phyloP scores from a whole-genome alignment of 2,329 filamentous ascomycete species.

The Alternaria panax region DNA sequence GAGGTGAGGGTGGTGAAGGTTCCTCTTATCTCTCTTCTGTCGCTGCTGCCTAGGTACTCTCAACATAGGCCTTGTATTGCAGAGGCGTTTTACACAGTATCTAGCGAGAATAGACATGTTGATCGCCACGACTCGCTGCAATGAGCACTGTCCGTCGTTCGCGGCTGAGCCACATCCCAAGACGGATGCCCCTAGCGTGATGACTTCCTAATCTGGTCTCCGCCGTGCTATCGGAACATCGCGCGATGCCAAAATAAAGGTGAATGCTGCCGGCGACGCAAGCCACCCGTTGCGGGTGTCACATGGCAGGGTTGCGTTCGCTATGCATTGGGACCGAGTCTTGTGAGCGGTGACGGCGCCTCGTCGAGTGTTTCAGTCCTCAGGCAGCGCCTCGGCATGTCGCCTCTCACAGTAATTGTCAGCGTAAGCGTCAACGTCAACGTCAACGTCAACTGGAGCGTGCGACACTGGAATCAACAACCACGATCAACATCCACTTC shows the following conservation, averaged over 20 bases:
- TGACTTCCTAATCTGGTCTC: not conserved
- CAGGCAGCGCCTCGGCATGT: not conserved
- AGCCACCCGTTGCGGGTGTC: constrained; percentile 24
- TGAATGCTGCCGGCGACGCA: not conserved
- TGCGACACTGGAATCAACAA: not conserved
- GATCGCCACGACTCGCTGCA: constrained; percentile 7
- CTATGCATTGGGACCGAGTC: constrained; percentile 1
- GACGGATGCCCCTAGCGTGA: not conserved
- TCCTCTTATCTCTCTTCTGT: no score
- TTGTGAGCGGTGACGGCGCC: not conserved
- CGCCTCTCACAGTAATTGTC: not conserved
- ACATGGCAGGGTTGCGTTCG: constrained; percentile 6
- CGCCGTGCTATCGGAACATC: constrained; percentile 1
- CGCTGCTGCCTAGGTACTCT: no score
- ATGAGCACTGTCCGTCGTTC: constrained; percentile 14
- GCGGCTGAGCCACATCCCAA: constrained; percentile 6
- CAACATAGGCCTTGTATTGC: no score
- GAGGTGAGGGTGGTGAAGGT: no score
- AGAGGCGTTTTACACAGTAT: no score
- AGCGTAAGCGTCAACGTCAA: not conserved
- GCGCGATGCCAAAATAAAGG: constrained; percentile 15
- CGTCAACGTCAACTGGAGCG: constrained; percentile 1
- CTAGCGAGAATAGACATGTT: no score
- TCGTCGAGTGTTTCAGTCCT: constrained; percentile 9
- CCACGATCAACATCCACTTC: not conserved